Evolutionary conservation across 176 grass and related monocot species (phyloP), one percentile per base, ranked within the genome.

Genomic region (Lolium perenne): DNA sequence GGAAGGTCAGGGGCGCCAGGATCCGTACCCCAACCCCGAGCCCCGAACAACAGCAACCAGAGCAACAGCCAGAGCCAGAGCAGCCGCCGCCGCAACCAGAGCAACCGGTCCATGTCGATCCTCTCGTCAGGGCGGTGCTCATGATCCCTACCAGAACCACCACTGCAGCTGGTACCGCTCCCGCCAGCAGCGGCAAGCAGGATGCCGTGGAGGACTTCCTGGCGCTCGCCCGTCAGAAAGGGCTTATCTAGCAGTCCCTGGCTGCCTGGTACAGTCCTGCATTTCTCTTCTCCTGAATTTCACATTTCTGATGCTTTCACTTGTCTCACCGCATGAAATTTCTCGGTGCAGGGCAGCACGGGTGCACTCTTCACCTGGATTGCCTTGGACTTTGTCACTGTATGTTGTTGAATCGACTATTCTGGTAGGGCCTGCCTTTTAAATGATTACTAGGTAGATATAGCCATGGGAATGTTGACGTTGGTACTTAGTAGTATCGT

Each of bases 1-100:
- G 80, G 72, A 88, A 88, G 80, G 72, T 80, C 17, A 67, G 68
- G 16, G 82, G 82, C 48, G 59, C 82, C 68, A 80, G 41, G 58
- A 25, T 89, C 60, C 68, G 82, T 9, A 81, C 77, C 38, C 58
- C 87, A 3, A 46, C 50, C 7, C 87, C 75, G 1, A 88, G 81
- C 75, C 56, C 56, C 43, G 29, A 47, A 35, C 67, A 72, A 15
- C 35, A 48, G 12, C 29, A 68, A 4, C 63, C 46, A 48, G 46
- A 51, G 12, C 49, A 51, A 3, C 49, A 51, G 12, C 49, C 32
- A 35, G 32, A 35, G 32, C 32, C 32, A 35, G 32, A 51, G 49
- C 41, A 53, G 57, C 64, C 59, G 10, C 55, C 35, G 15, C 21
- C 48, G 4, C 45, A 26, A 15, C 21, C 45, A 16, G 71, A 74